These are phyloP conservation scores for Skeletonema marinoi DNA, from an alignment of 108 stramenopile genomes.

Conservation along the genomic window DNA sequence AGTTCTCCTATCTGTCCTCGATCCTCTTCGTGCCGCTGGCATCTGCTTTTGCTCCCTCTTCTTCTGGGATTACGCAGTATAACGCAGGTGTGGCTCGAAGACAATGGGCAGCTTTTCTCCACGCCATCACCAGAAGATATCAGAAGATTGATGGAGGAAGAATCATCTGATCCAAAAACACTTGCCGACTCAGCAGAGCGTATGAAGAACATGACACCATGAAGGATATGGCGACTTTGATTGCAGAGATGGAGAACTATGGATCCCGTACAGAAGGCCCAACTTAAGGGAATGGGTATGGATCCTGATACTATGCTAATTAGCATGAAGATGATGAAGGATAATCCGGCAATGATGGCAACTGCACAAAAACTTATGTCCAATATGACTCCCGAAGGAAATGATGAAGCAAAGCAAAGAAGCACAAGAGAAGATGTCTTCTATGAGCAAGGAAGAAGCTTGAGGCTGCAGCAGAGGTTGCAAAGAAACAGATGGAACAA, in stretches of 20 bases:
- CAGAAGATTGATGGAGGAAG: constrained; percentile 57
- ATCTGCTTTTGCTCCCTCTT: constrained; percentile 4
- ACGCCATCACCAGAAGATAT: constrained; percentile 45
- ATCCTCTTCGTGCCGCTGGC: constrained; percentile 5
- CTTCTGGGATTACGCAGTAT: background rate
- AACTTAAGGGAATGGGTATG: constrained; percentile 72
- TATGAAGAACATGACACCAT: constrained; percentile 68
- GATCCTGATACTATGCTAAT: constrained; percentile 87
- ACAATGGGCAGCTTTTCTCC: constrained; percentile 21
- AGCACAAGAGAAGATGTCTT: constrained; percentile 60
- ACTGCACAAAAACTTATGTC: constrained; percentile 66
- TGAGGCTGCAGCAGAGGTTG: constrained; percentile 43
- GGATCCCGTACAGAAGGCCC: constrained; percentile 52
- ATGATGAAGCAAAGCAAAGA: constrained; percentile 56
- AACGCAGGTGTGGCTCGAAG: background rate
- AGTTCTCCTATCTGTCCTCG: constrained; percentile 9
- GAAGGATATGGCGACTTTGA: constrained; percentile 65
- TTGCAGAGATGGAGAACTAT: constrained; percentile 73
- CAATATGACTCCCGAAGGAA: constrained; percentile 67
- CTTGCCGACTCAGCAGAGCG: constrained; percentile 58
- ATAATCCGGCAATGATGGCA: constrained; percentile 71
- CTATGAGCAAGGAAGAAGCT: constrained; percentile 46
- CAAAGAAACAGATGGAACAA: constrained; percentile 50
- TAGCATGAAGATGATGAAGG: constrained; percentile 77
- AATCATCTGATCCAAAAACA: constrained; percentile 40